phyloP scores from a whole-genome alignment of 331 rosid genomes.

The Saraca asoca region DNA sequence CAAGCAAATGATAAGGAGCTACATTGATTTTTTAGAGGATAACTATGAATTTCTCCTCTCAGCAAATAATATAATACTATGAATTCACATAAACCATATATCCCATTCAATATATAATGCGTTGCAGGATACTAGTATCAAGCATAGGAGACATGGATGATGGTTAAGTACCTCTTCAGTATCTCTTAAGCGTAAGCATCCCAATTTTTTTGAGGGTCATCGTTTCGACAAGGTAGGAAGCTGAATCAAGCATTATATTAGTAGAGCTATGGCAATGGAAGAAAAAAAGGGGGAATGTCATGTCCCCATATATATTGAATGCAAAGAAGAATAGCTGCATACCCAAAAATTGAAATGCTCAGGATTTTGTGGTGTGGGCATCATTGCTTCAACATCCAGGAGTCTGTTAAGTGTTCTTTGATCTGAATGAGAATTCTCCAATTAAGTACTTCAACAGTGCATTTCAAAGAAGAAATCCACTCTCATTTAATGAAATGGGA shows the following conservation, averaged over 20 bases:
- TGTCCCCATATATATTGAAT: background rate
- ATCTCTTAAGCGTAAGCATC: slow-evolving; percentile 79
- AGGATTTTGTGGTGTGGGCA: slow-evolving; percentile 76
- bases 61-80: no score
- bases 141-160: background rate
- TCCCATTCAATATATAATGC: background rate
- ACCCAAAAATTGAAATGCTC: slow-evolving; percentile 98
- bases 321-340: slow-evolving; percentile 12
- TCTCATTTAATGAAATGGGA: no score
- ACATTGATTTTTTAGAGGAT: background rate
- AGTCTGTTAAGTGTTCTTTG: slow-evolving; percentile 76
- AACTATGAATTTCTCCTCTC: no score
- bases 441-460: slow-evolving; percentile 27
- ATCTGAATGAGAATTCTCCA: slow-evolving; percentile 53
- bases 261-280: slow-evolving; percentile 6
- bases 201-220: slow-evolving; percentile 78
- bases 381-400: slow-evolving; percentile 67
- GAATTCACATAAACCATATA: background rate
- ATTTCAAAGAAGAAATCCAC: no score
- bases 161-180: slow-evolving; percentile 72
- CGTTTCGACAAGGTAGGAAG: slow-evolving; percentile 72
- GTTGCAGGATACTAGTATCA: background rate
- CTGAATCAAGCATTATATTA: slow-evolving; percentile 49
- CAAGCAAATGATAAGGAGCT: slow-evolving; percentile 22
- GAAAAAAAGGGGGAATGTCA: background rate